phyloP scores from a whole-genome alignment of 768 basidiomycete genomes.

The Pulveroboletus sp. region DNA sequence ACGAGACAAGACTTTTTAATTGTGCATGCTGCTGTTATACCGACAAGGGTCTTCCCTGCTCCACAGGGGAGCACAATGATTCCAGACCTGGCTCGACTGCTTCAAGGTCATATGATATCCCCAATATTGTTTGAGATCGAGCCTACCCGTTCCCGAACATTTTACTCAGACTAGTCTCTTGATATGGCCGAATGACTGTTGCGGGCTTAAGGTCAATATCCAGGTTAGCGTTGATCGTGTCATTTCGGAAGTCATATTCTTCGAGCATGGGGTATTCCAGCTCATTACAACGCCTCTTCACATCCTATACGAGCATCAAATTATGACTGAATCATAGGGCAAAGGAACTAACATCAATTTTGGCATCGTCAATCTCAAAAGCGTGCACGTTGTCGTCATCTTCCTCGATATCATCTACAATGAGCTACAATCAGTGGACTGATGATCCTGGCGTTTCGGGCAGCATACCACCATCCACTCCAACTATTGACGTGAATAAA shows the following conservation, averaged over 20 bases:
- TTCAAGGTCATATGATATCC: slow-evolving; percentile 5
- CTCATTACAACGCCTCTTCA: slow-evolving; percentile 95
- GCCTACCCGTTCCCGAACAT: slow-evolving; percentile 98
- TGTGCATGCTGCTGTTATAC: slow-evolving; percentile 99
- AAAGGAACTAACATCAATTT: slow-evolving; percentile 73
- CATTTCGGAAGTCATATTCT: slow-evolving; percentile 98
- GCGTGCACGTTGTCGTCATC: slow-evolving; percentile 97
- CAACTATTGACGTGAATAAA: slow-evolving; percentile 93
- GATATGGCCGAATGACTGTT: slow-evolving; percentile 95
- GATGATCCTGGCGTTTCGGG: background rate
- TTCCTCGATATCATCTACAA: slow-evolving; percentile 89
- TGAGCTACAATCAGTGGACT: background rate
- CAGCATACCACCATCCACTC: slow-evolving; percentile 76
- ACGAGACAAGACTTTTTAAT: slow-evolving; percentile 99
- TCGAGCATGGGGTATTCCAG: slow-evolving; percentile 97
- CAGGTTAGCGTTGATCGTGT: slow-evolving; percentile 91
- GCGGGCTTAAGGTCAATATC: slow-evolving; percentile 99
- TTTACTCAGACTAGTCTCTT: slow-evolving; percentile 96
- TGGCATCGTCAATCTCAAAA: slow-evolving; percentile 90
- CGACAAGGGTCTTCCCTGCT: slow-evolving; percentile 97
- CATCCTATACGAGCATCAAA: slow-evolving; percentile 53
- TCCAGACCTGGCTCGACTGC: slow-evolving; percentile 91
- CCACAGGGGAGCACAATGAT: slow-evolving; percentile 99
- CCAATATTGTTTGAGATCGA: background rate
- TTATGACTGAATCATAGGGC: background rate